A percentile compares a stretch with the other conserved stretches of the same genome.
Evolutionary conservation across 768 basidiomycete species (phyloP).

Genomic region (Amanita inopinata): DNA sequence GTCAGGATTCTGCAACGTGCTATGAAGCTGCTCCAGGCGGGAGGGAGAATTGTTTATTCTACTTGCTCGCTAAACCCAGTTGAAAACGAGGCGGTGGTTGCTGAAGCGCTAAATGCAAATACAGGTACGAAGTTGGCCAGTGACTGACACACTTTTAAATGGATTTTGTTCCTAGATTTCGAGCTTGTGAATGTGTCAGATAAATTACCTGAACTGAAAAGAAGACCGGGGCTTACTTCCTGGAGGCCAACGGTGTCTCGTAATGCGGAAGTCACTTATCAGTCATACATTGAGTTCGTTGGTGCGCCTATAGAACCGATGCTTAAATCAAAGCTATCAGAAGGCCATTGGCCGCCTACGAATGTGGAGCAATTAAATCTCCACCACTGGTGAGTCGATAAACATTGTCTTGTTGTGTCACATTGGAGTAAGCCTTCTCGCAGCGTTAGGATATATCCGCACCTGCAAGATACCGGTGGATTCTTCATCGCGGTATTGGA

Average conservation of each 20-base stretch:
- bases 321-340: slow-evolving; percentile 51
- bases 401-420: neutral
- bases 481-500: slow-evolving; percentile 94
- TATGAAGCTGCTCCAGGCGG: slow-evolving; percentile 75
- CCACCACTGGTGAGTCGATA: slow-evolving; percentile 53
- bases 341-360: slow-evolving; percentile 74
- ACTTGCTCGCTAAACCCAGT: slow-evolving; percentile 96
- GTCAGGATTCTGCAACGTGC: slow-evolving; percentile 86
- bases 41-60: slow-evolving; percentile 94
- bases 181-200: slow-evolving; percentile 70
- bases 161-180: slow-evolving; percentile 39
- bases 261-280: slow-evolving; percentile 37
- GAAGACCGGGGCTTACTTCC: slow-evolving; percentile 61
- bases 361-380: slow-evolving; percentile 54
- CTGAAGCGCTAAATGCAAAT: slow-evolving; percentile 65
- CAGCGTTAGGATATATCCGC: slow-evolving; percentile 88
- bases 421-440: neutral
- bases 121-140: slow-evolving; percentile 38
- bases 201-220: slow-evolving; percentile 60
- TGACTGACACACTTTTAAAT: neutral
- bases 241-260: slow-evolving; percentile 74
- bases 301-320: slow-evolving; percentile 37
- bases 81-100: slow-evolving; percentile 95
- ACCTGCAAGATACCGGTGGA: slow-evolving; percentile 92
- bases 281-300: slow-evolving; percentile 53